A percentile compares a stretch with the other conserved stretches of the same genome.
Conservation (phyloP, 2,329 filamentous ascomycete species). For the Furcasterigmium sp. region DNA sequence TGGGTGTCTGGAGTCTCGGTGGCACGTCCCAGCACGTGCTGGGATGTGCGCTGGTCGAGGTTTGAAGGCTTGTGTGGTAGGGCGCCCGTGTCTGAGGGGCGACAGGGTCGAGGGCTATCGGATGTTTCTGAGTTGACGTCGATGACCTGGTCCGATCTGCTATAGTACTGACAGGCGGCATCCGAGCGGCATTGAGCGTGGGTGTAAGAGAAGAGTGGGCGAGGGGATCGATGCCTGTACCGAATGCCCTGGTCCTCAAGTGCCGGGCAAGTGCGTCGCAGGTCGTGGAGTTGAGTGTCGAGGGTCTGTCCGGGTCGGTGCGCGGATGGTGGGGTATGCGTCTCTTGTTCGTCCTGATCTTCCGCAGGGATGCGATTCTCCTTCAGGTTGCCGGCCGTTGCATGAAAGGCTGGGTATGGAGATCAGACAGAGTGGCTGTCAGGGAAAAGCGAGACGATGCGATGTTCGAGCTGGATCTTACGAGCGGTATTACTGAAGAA, state of each 20-base stretch:
- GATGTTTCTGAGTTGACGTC: conserved; percentile 29
- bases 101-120: conserved; percentile 29
- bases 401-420: conserved; percentile 24
- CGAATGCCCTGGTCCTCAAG: conserved; percentile 7
- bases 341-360: conserved; percentile 10
- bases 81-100: background rate
- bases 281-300: conserved; percentile 4
- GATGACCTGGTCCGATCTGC: conserved; percentile 41
- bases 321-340: conserved; percentile 5
- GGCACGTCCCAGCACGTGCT: too few relatives aligned
- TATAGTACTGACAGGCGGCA: conserved; percentile 49
- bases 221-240: background rate
- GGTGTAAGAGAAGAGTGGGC: conserved; percentile 2
- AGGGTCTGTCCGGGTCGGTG: conserved; percentile 11
- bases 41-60: background rate
- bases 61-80: conserved; percentile 31
- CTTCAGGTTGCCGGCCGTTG: conserved; percentile 15
- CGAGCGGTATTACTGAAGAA: too few relatives aligned
- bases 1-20: too few relatives aligned
- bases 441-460: conserved; percentile 17
- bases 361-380: too few relatives aligned
- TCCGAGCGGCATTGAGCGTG: conserved; percentile 41
- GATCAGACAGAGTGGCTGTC: conserved; percentile 24
- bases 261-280: conserved; percentile 10
- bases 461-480: conserved; percentile 23